Percentiles rank a stretch among this genome's conserved stretches.
These are phyloP conservation scores for Aspergillus sojae DNA, from an alignment of 2,329 filamentous ascomycete genomes.

Conservation along the genomic window DNA sequence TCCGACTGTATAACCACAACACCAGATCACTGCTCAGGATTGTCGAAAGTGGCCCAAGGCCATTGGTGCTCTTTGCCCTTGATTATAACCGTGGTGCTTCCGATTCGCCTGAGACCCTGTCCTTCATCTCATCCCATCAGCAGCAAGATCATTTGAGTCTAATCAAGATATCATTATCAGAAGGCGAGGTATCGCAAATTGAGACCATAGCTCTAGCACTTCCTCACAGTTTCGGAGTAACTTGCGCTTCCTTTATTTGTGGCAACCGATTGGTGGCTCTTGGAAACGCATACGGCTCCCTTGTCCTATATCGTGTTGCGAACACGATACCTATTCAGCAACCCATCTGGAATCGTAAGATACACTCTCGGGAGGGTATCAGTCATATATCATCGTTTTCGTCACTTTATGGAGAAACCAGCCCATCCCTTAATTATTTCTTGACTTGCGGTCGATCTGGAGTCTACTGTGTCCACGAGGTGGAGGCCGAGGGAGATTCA, in stretches of 20 bases:
- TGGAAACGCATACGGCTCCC: constrained; percentile 59
- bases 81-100: constrained; percentile 15
- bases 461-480: constrained; percentile 66
- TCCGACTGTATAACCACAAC: constrained; percentile 40
- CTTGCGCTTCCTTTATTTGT: constrained; percentile 48
- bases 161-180: constrained; percentile 24
- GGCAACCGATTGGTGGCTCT: constrained; percentile 46
- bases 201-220: constrained; percentile 29
- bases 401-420: constrained; percentile 15
- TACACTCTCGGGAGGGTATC: constrained; percentile 65
- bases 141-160: constrained; percentile 32
- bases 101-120: constrained; percentile 16
- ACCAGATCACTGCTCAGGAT: constrained; percentile 31
- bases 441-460: constrained; percentile 78
- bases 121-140: constrained; percentile 32
- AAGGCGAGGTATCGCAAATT: constrained; percentile 42
- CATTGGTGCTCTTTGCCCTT: constrained; percentile 33
- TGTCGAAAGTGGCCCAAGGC: constrained; percentile 28
- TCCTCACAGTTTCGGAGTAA: constrained; percentile 54
- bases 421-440: constrained; percentile 46
- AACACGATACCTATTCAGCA: constrained; percentile 23
- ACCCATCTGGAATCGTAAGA: constrained; percentile 27
- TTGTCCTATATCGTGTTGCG: constrained; percentile 51
- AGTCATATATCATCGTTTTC: constrained; percentile 58
- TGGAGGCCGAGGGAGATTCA: constrained; percentile 20